Conservation (phyloP, 148 eudicot genomes). For the Limonium bicolor region DNA sequence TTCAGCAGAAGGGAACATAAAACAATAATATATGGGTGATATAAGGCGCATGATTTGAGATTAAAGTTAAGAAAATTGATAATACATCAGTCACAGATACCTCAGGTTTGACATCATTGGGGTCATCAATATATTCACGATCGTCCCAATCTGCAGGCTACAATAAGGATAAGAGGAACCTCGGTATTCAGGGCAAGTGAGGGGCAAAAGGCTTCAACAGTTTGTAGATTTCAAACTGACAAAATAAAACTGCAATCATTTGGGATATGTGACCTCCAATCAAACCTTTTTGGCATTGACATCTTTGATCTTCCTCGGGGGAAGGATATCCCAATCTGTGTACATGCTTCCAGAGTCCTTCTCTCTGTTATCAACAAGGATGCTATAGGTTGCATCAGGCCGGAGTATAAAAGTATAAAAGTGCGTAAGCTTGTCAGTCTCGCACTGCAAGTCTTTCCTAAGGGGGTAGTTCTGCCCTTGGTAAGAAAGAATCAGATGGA, state of each 20-base stretch:
- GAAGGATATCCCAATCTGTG: constrained; percentile 94
- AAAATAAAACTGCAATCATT: not conserved
- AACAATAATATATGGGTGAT: too few relatives aligned
- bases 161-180: constrained; percentile 10
- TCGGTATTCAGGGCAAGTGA: not conserved
- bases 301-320: constrained; percentile 76
- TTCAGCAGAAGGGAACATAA: too few relatives aligned
- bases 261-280: too few relatives aligned
- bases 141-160: constrained; percentile 98
- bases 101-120: constrained; percentile 73
- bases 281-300: constrained; percentile 83
- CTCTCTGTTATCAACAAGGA: constrained; percentile 71
- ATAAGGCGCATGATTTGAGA: too few relatives aligned
- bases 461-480: constrained; percentile 75
- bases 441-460: constrained; percentile 64
- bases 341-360: constrained; percentile 93
- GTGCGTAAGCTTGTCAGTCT: constrained; percentile 85
- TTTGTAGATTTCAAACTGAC: not conserved
- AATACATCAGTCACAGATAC: constrained; percentile 19
- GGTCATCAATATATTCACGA: constrained; percentile 78
- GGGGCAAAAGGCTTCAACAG: not conserved
- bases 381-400: constrained; percentile 87
- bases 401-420: constrained; percentile 84
- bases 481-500: constrained; percentile 65
- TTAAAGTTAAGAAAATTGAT: not conserved